phyloP scores from a whole-genome alignment of 2,329 filamentous ascomycete genomes.

The Fusarium brachygibbosum region DNA sequence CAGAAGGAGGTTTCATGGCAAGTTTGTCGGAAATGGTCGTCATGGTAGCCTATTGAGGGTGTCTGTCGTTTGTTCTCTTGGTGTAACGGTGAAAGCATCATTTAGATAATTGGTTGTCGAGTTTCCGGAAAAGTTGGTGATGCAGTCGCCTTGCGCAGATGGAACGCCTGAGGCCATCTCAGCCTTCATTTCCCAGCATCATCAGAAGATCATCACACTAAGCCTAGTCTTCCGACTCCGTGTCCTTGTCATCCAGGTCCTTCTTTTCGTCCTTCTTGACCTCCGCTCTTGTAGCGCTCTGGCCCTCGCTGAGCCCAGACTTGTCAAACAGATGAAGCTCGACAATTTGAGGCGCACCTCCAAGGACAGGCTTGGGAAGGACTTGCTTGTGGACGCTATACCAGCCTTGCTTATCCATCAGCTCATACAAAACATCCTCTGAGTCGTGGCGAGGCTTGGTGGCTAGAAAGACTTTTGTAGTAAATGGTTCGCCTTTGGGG shows the following conservation, averaged over 20 bases:
- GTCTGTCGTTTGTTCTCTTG: neutral
- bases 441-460: constrained; percentile 70
- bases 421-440: constrained; percentile 63
- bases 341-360: constrained; percentile 60
- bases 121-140: constrained; percentile 6
- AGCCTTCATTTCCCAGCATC: constrained; percentile 7
- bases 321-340: constrained; percentile 67
- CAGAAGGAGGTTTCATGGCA: constrained; percentile 10
- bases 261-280: constrained; percentile 3
- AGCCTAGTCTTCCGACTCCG: constrained; percentile 22
- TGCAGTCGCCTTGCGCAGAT: constrained; percentile 31
- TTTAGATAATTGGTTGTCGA: constrained; percentile 40
- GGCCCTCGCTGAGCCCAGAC: constrained; percentile 44
- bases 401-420: constrained; percentile 64
- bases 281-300: constrained; percentile 9
- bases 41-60: constrained; percentile 8
- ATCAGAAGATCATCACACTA: neutral
- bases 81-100: constrained; percentile 28
- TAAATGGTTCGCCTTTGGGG: constrained; percentile 31
- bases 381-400: constrained; percentile 56
- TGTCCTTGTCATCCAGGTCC: constrained; percentile 1
- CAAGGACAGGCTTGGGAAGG: constrained; percentile 62
- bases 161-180: constrained; percentile 32
- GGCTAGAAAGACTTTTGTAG: constrained; percentile 64
- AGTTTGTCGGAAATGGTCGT: neutral